Conservation (phyloP, 768 basidiomycete genomes). For the Rhodotorula paludigena region DNA sequence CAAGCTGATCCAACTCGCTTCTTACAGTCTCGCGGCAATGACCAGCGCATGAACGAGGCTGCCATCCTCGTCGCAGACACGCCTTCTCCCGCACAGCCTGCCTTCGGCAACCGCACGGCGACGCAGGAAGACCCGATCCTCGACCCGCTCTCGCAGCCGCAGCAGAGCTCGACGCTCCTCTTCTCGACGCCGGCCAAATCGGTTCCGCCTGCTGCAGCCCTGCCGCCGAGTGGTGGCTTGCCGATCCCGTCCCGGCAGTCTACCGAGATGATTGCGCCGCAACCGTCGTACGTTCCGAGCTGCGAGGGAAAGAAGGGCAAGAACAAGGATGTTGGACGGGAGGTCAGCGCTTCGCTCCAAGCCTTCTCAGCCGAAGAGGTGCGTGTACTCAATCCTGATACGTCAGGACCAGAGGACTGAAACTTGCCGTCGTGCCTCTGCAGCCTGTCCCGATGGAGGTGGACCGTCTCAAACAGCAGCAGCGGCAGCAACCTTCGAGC, state of each 20-base stretch:
- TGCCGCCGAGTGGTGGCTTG: too few relatives aligned
- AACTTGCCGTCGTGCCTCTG: not conserved
- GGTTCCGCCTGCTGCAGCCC: too few relatives aligned
- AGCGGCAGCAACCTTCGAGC: not conserved
- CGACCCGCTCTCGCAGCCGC: slow-evolving; percentile 3
- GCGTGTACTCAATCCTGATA: too few relatives aligned
- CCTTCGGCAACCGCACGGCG: not conserved
- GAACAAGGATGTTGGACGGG: not conserved
- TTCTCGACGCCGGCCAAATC: slow-evolving; percentile 2
- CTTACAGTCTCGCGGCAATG: too few relatives aligned
- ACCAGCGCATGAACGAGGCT: not conserved
- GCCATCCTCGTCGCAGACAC: slow-evolving; percentile 8
- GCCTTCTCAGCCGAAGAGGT: too few relatives aligned
- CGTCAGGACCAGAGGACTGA: too few relatives aligned
- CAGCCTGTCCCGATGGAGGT: not conserved
- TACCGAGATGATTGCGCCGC: not conserved
- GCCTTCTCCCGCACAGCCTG: not conserved
- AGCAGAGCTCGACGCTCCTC: not conserved
- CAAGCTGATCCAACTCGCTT: not conserved
- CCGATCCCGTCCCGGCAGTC: too few relatives aligned
- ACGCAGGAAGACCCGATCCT: slow-evolving; percentile 5
- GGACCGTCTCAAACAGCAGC: not conserved
- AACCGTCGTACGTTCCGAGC: not conserved
- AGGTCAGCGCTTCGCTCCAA: too few relatives aligned
- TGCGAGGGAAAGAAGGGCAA: not conserved